Evolutionary conservation across 2,329 filamentous ascomycete species (phyloP), one percentile per base, ranked within the genome.

Genomic region (Sphaerostilbella broomeana): DNA sequence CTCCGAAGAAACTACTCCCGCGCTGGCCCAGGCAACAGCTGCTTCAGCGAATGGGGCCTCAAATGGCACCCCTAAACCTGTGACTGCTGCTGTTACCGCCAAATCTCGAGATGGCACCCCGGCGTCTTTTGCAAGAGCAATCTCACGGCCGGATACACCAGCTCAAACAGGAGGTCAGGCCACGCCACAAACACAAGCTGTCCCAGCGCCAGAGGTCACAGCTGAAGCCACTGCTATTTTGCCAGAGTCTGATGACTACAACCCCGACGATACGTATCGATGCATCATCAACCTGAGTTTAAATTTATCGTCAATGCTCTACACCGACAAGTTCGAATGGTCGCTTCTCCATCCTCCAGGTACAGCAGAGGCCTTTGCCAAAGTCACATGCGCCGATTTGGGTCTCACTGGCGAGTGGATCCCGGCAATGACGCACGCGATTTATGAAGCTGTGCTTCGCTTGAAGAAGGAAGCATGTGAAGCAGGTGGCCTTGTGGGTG

Each of bases 291-390:
- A 79, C 30, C 70, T 98, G 30, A 95, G 85, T 57, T 85, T 98
- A 54, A 95, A 95, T 56, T 73, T 97, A 16, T 81, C 88, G 38
- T 94, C 94, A 40, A 81, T 85, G 51, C 75, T 97, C 10, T 97
- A 95, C 62, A 94, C 86, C 4, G 92, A 98, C 70, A 95, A 89
- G 56, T 97, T 98, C 48, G 90, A 97, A 60, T 97, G 90, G 90
- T 97, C 90, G 5, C 69, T 98, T 15, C 71, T 95, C 13, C 89
- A 97, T 54, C 88, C 89, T 3, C 84, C 88, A 2, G 90, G 90
- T 16, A 88, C 90, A 28, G 87, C 92, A 0, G 90, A 98, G 60
- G 79, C 83, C 10, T 97, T 97, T 59, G 89, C 92, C 22, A 87
- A 86, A 57, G 79, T 87, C 48, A 97, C 92, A 0, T 97, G 92